These are phyloP conservation scores for Amanita pseudoporphyria DNA, from an alignment of 768 basidiomycete species.

Conservation along the genomic window DNA sequence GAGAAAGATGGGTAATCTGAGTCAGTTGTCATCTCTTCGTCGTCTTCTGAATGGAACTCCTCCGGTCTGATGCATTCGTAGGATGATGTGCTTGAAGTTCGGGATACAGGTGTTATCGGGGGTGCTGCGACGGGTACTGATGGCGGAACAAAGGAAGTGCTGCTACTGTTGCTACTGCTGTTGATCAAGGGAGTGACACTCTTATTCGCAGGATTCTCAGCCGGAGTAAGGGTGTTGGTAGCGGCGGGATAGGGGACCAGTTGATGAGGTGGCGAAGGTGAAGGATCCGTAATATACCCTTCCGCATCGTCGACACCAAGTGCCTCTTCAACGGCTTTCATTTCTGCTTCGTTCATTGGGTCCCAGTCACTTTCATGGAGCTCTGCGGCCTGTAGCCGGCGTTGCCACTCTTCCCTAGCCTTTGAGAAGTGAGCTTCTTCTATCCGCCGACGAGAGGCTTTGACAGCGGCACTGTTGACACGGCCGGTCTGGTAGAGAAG, in stretches of 20 bases:
- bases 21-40: constrained; percentile 4
- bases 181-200: neutral
- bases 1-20: constrained; percentile 7
- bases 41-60: constrained; percentile 8
- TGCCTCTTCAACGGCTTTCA: constrained; percentile 21
- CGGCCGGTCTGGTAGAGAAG: constrained; percentile 12
- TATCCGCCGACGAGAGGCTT: constrained; percentile 16
- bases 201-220: neutral
- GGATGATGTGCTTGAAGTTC: constrained; percentile 3
- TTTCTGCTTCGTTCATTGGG: constrained; percentile 29
- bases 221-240: constrained; percentile 1
- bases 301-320: constrained; percentile 29
- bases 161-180: neutral
- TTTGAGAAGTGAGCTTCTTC: constrained; percentile 23
- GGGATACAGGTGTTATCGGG: neutral
- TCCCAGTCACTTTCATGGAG: constrained; percentile 36
- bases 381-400: constrained; percentile 20
- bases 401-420: constrained; percentile 33
- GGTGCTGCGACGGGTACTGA: neutral
- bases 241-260: constrained; percentile 9
- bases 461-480: constrained; percentile 23
- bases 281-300: constrained; percentile 14
- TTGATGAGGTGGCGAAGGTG: constrained; percentile 6
- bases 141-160: neutral
- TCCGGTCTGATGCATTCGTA: constrained; percentile 8